Base-by-base conservation (phyloP, 306 rosid species). In the Lathyrus sativus region DNA sequence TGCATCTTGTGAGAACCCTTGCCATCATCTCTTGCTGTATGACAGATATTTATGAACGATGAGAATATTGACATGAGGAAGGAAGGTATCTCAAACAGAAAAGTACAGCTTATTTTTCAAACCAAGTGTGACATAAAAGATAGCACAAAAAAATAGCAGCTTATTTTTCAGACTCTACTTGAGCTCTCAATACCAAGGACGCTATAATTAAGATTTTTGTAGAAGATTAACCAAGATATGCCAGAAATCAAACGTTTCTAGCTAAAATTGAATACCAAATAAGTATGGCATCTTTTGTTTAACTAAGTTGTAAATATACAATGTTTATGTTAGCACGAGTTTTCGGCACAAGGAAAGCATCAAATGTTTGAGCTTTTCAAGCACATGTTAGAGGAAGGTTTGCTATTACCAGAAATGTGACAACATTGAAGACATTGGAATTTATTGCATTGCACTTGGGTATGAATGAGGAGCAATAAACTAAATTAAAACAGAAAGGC, bases 1-100 rank as follows among this genome's bases (percentile, higher is more conserved):
- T 84, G 95, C 69, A 82, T 71, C 84, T 85, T 89, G 65, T 66
- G 76, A 67, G 81, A 74, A 77, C 80, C 81, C 58, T 80, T 89
- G 18, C 80, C 84, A 46, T 87, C 84, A 49, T 70, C 81, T 78
- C 78, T 76, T 74, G 84, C 86, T 79, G 83, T 77, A 66, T 28
- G 64, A 55, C 46, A 67, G 54, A 73, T 26, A 66, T 22, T 24
- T 38, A 74, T 48, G 70, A 15, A 70, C 46, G 53, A 44, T 71
- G 42, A 60, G 76, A 74, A 35, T 28, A 66, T 49, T 37, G 51
- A 54, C 38, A 62, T n/a, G 55, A 42, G 37, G 56, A 56, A 56
- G 50, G 54, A 50, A 76, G 62, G 77, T 17, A 50, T 59, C 49
- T 43, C 33, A 35, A 49, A 54, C 42, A 24, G 24, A 58, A 70